phyloP scores from a whole-genome alignment of 768 basidiomycete species.

The Cystobasidium tubakii region DNA sequence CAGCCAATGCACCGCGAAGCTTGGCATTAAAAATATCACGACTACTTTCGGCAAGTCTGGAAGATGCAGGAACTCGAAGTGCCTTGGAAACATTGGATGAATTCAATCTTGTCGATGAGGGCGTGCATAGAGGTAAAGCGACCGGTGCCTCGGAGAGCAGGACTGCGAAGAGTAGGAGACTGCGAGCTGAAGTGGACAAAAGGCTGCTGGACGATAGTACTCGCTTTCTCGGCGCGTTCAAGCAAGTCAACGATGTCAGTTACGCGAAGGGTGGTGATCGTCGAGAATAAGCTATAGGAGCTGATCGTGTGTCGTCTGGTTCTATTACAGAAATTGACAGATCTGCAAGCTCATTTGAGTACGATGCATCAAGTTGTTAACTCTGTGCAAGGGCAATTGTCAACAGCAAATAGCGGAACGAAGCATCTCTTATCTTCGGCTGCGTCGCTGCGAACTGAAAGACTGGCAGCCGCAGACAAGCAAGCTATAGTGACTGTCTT shows the following conservation, averaged over 20 bases:
- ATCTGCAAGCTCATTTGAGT: slow-evolving; percentile 66
- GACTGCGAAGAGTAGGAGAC: slow-evolving; percentile 62
- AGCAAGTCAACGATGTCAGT: slow-evolving; percentile 82
- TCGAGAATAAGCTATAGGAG: not conserved
- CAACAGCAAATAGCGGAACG: slow-evolving; percentile 43
- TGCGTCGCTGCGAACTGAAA: slow-evolving; percentile 46
- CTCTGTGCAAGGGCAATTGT: slow-evolving; percentile 42
- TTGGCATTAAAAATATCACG: slow-evolving; percentile 40
- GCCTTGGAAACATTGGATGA: slow-evolving; percentile 44
- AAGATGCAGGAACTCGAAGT: slow-evolving; percentile 40
- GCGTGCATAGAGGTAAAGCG: not conserved
- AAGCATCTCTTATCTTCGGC: slow-evolving; percentile 46
- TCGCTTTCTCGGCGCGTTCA: slow-evolving; percentile 74
- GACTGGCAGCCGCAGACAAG: slow-evolving; percentile 30
- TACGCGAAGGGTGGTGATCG: not conserved
- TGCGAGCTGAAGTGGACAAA: slow-evolving; percentile 76
- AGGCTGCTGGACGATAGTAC: slow-evolving; percentile 74
- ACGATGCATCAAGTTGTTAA: slow-evolving; percentile 61
- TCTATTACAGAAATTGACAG: slow-evolving; percentile 66
- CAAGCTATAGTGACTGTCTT: slow-evolving; percentile 63
- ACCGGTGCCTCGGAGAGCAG: not conserved
- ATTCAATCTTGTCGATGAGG: slow-evolving; percentile 23
- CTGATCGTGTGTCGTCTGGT: not conserved
- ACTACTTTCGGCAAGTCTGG: slow-evolving; percentile 42
- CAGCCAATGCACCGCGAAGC: slow-evolving; percentile 21